Conservation (phyloP, 192 early-diverging fungal species). For the Linnemannia exigua region DNA sequence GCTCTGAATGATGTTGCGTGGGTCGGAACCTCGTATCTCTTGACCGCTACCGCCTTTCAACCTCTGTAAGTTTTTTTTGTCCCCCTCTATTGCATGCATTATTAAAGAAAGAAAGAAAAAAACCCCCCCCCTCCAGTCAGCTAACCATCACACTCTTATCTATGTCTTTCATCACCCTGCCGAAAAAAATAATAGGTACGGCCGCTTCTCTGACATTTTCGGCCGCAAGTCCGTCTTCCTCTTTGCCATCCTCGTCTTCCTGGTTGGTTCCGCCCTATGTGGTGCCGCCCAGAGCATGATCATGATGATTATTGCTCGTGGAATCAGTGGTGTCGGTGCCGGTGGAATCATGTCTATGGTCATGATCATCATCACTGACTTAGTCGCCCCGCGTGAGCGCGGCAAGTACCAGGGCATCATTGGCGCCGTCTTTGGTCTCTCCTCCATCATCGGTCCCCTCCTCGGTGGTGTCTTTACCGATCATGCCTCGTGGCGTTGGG, state of each 20-base stretch:
- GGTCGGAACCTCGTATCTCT: conserved; percentile 79
- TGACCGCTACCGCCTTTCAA: conserved; percentile 77
- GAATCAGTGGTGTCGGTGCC: conserved; percentile 79
- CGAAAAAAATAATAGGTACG: not conserved
- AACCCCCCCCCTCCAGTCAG: too few species aligned
- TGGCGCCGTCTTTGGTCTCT: conserved; percentile 63
- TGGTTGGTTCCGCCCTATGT: conserved; percentile 74
- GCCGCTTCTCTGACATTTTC: conserved; percentile 71
- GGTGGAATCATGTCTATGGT: conserved; percentile 70
- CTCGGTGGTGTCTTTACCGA: conserved; percentile 64
- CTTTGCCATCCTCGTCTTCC: conserved; percentile 71
- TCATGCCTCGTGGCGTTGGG: conserved; percentile 66
- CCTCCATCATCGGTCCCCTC: conserved; percentile 64
- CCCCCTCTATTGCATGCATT: not conserved
- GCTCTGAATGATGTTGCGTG: conserved; percentile 62
- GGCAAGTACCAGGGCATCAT: conserved; percentile 74
- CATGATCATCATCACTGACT: conserved; percentile 78
- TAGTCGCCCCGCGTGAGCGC: conserved; percentile 72
- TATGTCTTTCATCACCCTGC: too few species aligned
- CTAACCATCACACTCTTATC: not conserved
- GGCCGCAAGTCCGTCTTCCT: conserved; percentile 78
- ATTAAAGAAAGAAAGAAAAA: too few species aligned
- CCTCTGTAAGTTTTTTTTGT: conserved; percentile 29
- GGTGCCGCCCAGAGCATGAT: conserved; percentile 63
- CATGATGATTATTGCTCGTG: conserved; percentile 77